Conservation (phyloP, 192 early-diverging fungal genomes). For the Mortierella claussenii region DNA sequence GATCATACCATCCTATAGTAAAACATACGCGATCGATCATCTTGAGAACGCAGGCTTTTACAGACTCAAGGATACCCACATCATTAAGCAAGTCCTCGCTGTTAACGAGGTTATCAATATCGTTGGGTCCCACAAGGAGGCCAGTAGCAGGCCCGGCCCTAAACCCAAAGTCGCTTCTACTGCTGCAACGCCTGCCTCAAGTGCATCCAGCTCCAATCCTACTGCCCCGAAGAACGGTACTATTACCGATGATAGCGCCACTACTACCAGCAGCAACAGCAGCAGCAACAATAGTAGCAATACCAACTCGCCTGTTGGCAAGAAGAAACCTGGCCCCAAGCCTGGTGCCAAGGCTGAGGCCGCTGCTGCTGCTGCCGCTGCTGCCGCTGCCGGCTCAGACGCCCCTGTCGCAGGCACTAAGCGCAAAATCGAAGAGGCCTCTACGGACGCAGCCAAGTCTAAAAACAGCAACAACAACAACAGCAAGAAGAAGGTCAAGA, state of each 20-base stretch:
- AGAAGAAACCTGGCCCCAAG: conserved; percentile 3
- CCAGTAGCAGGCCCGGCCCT: not conserved
- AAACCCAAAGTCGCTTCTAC: not conserved
- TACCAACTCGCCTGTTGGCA: not conserved
- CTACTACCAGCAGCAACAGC: not conserved
- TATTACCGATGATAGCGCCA: not conserved
- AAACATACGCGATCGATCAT: not conserved
- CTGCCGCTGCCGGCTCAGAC: not conserved
- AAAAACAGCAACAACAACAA: conserved; percentile 1
- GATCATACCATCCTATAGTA: too few relatives aligned
- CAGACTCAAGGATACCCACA: not conserved
- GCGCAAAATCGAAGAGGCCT: not conserved
- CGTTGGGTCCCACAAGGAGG: not conserved
- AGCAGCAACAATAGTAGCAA: not conserved
- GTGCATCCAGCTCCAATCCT: not conserved
- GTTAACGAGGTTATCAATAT: not conserved
- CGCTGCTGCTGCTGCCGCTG: not conserved
- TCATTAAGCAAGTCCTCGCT: not conserved
- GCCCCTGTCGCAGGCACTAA: not conserved
- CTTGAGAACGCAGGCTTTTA: not conserved
- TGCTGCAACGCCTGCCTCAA: not conserved
- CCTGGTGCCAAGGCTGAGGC: not conserved
- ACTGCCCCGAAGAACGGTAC: not conserved
- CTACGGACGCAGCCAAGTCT: not conserved
- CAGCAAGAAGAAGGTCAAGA: conserved; percentile 1